These are phyloP conservation scores for Sporisorium scitamineum DNA, from an alignment of 1,284 basidiomycete genomes.

Conservation along the genomic window DNA sequence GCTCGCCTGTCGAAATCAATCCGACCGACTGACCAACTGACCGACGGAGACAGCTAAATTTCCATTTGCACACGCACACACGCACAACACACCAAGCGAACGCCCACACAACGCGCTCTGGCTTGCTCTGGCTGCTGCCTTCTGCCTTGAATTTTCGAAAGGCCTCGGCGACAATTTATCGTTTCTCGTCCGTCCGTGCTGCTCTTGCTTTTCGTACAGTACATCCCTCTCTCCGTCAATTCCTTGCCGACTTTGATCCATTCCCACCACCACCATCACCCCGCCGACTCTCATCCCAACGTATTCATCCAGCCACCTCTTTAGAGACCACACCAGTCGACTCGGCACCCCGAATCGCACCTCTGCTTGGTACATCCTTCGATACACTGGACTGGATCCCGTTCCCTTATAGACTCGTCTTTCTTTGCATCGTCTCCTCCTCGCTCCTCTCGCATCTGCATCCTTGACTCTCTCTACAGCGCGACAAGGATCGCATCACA, in stretches of 20 bases:
- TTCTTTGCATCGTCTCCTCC: neutral
- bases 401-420: neutral
- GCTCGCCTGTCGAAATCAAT: too few species aligned
- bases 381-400: constrained; percentile 6
- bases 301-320: neutral
- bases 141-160: neutral
- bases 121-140: neutral
- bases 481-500: neutral
- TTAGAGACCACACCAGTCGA: neutral
- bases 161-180: neutral
- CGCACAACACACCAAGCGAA: too few species aligned
- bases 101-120: neutral
- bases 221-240: neutral
- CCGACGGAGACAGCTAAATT: too few species aligned
- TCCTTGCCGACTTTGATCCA: neutral
- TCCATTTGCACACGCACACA: too few species aligned
- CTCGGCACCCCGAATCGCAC: neutral
- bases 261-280: neutral
- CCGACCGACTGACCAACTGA: too few species aligned
- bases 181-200: neutral
- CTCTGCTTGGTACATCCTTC: neutral
- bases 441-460: constrained; percentile 4
- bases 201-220: neutral
- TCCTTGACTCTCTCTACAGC: neutral
- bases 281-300: too few species aligned